A percentile compares a stretch with the other conserved stretches of the same genome.
Evolutionary conservation across 352 stramenopile species (phyloP).

Genomic region (Pythium utonaiense): DNA sequence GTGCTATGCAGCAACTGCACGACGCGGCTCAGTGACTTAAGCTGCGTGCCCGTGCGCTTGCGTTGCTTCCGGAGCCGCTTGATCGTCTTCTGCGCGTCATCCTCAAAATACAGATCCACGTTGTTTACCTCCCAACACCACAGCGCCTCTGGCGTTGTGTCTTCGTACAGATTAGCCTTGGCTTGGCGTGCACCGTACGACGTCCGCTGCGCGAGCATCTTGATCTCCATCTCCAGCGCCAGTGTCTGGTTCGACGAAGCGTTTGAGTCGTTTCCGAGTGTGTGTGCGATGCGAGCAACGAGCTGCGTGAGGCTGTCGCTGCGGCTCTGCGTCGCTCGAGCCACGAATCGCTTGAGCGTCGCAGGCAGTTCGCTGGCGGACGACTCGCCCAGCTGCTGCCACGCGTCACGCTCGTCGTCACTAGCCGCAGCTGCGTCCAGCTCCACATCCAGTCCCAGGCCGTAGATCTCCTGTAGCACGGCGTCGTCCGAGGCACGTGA

Average conservation of each 20-base stretch:
- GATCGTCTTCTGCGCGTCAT: constrained; percentile 69
- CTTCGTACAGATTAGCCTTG: constrained; percentile 79
- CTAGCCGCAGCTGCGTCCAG: constrained; percentile 27
- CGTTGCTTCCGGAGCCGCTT: constrained; percentile 80
- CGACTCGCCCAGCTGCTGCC: constrained; percentile 21
- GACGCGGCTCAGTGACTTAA: constrained; percentile 66
- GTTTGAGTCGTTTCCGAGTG: not conserved
- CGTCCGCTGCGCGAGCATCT: constrained; percentile 79
- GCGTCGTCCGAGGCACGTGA: constrained; percentile 23
- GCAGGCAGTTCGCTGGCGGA: not conserved
- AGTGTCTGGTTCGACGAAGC: constrained; percentile 19
- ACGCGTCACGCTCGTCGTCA: constrained; percentile 6
- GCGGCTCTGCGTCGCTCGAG: constrained; percentile 26
- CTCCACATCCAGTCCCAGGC: constrained; percentile 48
- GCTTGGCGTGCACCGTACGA: constrained; percentile 58
- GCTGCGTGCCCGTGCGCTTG: constrained; percentile 63
- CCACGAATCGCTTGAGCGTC: constrained; percentile 25
- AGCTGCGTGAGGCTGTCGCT: constrained; percentile 25
- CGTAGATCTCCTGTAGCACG: constrained; percentile 76
- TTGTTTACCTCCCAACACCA: constrained; percentile 85
- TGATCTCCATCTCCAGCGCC: constrained; percentile 83
- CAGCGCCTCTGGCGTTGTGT: constrained; percentile 65
- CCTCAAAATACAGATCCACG: constrained; percentile 63
- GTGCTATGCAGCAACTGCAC: constrained; percentile 64
- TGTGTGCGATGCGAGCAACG: constrained; percentile 4